Conservation (phyloP, 176 grass and related monocot species). For the Oryza brachyantha region DNA sequence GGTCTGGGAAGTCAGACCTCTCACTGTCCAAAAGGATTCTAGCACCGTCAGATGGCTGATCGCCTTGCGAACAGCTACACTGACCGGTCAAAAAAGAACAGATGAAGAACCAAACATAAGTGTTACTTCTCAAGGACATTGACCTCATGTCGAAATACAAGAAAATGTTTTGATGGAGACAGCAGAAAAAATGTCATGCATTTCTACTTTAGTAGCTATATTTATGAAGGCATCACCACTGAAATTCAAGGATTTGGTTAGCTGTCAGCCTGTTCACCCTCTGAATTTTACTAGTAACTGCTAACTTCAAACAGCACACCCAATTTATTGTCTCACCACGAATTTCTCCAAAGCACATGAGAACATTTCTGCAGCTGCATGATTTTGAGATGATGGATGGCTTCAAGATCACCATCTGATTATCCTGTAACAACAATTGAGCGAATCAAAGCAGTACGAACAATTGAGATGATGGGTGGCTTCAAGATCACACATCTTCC, state of each 20-base stretch:
- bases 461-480: too few relatives aligned
- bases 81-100: conserved; percentile 25
- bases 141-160: background rate
- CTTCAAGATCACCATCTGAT: background rate
- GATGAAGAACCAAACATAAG: background rate
- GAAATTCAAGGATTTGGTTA: background rate
- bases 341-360: background rate
- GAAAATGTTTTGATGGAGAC: background rate
- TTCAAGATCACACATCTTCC: background rate
- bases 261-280: background rate
- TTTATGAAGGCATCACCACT: background rate
- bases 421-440: background rate
- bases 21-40: background rate
- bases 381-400: background rate
- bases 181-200: background rate
- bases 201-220: too few relatives aligned
- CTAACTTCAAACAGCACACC: too few relatives aligned
- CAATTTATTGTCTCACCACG: background rate
- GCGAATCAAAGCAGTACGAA: background rate
- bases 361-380: background rate
- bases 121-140: background rate
- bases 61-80: background rate
- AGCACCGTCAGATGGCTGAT: conserved; percentile 32
- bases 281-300: background rate
- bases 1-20: background rate